Evolutionary conservation across 179 eudicot genomes (phyloP), one percentile per base, ranked within the genome.

Genomic region (Camellia oleifera): DNA sequence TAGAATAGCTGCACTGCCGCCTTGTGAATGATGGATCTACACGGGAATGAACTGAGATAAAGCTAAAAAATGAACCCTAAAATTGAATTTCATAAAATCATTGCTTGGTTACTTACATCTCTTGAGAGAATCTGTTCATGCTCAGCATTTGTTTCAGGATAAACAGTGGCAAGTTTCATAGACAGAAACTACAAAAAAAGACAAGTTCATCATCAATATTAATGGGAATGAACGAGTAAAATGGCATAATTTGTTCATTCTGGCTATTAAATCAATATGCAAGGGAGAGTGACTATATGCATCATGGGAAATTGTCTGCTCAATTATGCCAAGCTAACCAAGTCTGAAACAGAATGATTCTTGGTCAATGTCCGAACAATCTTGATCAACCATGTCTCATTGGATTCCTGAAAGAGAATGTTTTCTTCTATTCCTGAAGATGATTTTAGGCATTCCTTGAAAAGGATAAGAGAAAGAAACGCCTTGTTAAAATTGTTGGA

Each of bases 101-200:
- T 17, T 11, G 11, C 17, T 10, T 18, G 3, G 57, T 46, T 5
- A 54, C 87, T 88, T 82, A 88, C 92, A 40, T 89, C 90, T 84
- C 88, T 88, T 70, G 87, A 74, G n/a, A 86, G 85, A 66, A 89
- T 79, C 68, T 80, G 83, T 18, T 86, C 90, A 17, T 83, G 79
- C 66, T 89, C 86, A 44, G 84, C 81, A 81, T 86, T 83, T 72
- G 86, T 54, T 63, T 84, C 89, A 53, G 89, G 92, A 79, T 88
- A 86, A 62, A 89, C 89, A 18, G 90, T 88, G 67, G 92, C 83
- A 32, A 89, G 88, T 82, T 89, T 89, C 92, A 86, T 88, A n/a
- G 92, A 89, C 45, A 89, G 76, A 72, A 89, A 89, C 92, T 89
- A 90, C 66, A 66, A 76, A 18, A 18, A 75, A 32, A 58, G 42